These are phyloP conservation scores for Cercospora sp. DNA, from an alignment of 2,329 filamentous ascomycete species.

Conservation along the genomic window DNA sequence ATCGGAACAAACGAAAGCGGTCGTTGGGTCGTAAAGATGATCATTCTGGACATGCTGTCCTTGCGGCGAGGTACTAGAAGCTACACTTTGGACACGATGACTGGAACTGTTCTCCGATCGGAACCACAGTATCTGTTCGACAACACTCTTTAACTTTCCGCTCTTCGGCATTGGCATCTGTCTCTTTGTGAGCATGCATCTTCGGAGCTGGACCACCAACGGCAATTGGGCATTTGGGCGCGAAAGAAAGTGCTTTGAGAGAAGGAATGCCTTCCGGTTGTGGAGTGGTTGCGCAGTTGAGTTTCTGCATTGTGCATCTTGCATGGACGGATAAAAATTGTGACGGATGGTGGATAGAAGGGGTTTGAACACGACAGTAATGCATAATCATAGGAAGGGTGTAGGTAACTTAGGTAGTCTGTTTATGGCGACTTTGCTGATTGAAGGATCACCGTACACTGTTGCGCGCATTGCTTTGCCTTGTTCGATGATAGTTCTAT, in stretches of 20 bases:
- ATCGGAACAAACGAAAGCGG: neutral
- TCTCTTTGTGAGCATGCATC: neutral
- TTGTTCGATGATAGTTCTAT: neutral
- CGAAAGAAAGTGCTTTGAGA: neutral
- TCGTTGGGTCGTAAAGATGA: neutral
- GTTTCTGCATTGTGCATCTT: neutral
- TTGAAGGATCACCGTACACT: neutral
- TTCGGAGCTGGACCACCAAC: neutral
- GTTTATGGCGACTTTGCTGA: neutral
- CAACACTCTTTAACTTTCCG: neutral
- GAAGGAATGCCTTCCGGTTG: neutral
- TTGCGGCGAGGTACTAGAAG: neutral
- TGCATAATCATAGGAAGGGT: neutral
- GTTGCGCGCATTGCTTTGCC: neutral
- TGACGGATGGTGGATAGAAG: neutral
- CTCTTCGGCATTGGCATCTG: neutral
- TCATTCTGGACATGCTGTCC: neutral
- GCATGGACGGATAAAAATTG: neutral
- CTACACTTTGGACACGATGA: neutral
- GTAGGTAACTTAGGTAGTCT: neutral
- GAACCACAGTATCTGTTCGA: neutral
- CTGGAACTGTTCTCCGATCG: neutral
- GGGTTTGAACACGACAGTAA: neutral
- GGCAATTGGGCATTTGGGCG: neutral
- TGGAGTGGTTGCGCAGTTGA: neutral